phyloP scores from a whole-genome alignment of 768 basidiomycete genomes.

The Boletus sp. region DNA sequence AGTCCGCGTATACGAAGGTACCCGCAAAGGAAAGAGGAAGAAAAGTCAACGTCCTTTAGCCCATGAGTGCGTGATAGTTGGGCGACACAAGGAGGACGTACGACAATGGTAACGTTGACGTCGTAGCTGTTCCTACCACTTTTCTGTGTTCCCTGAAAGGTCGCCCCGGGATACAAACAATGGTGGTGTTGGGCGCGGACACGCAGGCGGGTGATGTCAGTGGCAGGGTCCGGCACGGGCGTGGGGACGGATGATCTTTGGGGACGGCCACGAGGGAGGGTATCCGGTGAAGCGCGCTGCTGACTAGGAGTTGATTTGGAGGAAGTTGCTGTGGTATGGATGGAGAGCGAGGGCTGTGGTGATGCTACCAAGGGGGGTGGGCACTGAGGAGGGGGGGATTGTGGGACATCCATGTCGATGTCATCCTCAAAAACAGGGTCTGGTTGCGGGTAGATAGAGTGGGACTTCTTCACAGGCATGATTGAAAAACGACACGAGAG shows the following conservation, averaged over 20 bases:
- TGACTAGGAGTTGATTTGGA: slow-evolving; percentile 10
- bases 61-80: slow-evolving; percentile 1
- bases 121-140: slow-evolving; percentile 93
- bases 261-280: slow-evolving; percentile 5
- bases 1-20: slow-evolving; percentile 91
- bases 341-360: slow-evolving; percentile 12
- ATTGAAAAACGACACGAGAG: slow-evolving; percentile 14
- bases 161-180: slow-evolving; percentile 84
- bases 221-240: slow-evolving; percentile 47
- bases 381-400: background rate
- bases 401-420: slow-evolving; percentile 31
- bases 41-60: slow-evolving; percentile 81
- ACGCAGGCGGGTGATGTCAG: slow-evolving; percentile 75
- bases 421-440: slow-evolving; percentile 35
- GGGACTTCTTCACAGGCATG: slow-evolving; percentile 25
- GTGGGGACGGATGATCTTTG: slow-evolving; percentile 11
- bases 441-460: slow-evolving; percentile 14
- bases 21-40: slow-evolving; percentile 81
- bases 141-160: slow-evolving; percentile 90
- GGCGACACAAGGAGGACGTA: slow-evolving; percentile 41
- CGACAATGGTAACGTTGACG: slow-evolving; percentile 88
- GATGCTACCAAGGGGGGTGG: background rate
- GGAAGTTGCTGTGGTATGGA: slow-evolving; percentile 11
- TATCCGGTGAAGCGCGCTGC: slow-evolving; percentile 20
- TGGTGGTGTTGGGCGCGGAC: slow-evolving; percentile 69